Evolutionary conservation across 208 protist species (phyloP).

Genomic region (Leptomonas pyrrhocoris): DNA sequence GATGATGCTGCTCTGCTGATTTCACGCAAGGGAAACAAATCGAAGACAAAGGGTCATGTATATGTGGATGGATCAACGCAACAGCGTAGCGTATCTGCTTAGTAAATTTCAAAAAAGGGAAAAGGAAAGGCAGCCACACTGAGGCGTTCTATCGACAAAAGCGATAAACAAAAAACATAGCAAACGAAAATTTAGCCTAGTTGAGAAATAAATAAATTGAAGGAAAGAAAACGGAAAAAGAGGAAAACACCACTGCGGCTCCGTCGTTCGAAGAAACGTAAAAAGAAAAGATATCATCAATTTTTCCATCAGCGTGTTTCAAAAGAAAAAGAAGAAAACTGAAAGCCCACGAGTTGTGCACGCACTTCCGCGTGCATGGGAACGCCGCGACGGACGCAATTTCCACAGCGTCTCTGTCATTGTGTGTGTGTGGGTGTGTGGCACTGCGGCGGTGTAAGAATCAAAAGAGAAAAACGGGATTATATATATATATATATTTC

Average conservation of each 20-base stretch:
- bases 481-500: neutral
- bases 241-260: conserved; percentile 1
- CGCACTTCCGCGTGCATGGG: no score
- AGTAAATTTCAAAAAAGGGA: neutral
- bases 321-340: no score
- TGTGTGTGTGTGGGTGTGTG: conserved; percentile 6
- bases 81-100: neutral
- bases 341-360: no score
- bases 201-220: no score
- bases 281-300: neutral
- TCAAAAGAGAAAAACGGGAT: neutral
- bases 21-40: neutral
- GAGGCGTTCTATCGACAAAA: neutral
- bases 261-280: no score
- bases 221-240: conserved; percentile 17
- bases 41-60: neutral
- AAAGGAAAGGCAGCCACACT: no score
- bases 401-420: neutral
- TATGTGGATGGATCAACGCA: neutral
- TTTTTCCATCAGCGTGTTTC: no score
- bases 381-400: neutral
- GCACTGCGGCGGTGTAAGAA: neutral
- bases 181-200: no score
- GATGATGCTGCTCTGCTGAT: neutral
- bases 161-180: no score